These are phyloP conservation scores for Tephrocybe sp. DNA, from an alignment of 768 basidiomycete species.

Conservation along the genomic window DNA sequence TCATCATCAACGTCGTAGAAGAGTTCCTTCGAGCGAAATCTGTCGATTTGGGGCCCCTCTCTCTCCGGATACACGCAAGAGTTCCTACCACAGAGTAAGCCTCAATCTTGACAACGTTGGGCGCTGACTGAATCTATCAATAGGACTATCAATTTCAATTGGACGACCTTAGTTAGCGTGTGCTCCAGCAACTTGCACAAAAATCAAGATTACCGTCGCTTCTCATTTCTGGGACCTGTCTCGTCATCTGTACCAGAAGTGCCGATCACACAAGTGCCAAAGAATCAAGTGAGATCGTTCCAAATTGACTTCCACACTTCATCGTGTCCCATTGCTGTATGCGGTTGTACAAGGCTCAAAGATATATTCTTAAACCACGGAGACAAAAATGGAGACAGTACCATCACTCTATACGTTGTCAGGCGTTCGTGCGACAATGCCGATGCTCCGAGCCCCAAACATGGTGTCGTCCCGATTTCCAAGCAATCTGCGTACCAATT, in stretches of 20 bases:
- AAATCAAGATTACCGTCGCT: constrained; percentile 18
- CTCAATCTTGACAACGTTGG: constrained; percentile 1
- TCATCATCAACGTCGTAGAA: constrained; percentile 15
- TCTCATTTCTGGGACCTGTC: constrained; percentile 1
- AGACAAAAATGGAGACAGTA: neutral
- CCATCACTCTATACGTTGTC: constrained; percentile 21
- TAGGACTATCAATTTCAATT: constrained; percentile 21
- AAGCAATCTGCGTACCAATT: constrained; percentile 21
- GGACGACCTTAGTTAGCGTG: constrained; percentile 25
- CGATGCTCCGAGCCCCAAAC: neutral
- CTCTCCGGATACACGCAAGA: constrained; percentile 20
- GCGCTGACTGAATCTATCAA: neutral
- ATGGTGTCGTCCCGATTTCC: constrained; percentile 7
- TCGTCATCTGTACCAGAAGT: neutral
- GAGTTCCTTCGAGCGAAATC: constrained; percentile 15
- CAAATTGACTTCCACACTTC: constrained; percentile 27
- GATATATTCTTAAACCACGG: constrained; percentile 12
- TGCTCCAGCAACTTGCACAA: constrained; percentile 22
- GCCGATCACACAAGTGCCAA: neutral
- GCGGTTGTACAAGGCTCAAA: constrained; percentile 20
- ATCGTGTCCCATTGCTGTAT: constrained; percentile 20
- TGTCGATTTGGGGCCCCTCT: constrained; percentile 14
- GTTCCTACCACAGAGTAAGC: constrained; percentile 23
- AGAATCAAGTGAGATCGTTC: neutral
- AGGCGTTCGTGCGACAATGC: constrained; percentile 8